phyloP scores from a whole-genome alignment of 768 basidiomycete species.

The Podaxis mareebaensis region DNA sequence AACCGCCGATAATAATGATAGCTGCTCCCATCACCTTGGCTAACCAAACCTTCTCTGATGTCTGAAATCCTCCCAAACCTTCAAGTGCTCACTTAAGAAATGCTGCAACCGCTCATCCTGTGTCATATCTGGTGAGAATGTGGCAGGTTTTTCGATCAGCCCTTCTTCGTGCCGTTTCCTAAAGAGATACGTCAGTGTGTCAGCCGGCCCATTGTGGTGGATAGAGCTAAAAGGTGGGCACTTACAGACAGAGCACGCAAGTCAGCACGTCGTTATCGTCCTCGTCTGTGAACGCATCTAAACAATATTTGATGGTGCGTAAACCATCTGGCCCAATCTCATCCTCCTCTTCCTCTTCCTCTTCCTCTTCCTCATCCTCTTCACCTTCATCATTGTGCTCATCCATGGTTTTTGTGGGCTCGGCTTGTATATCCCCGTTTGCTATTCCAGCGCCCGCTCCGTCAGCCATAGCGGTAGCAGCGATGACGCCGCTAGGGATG shows the following conservation, averaged over 20 bases:
- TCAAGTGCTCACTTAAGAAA: constrained; percentile 47
- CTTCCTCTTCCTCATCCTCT: constrained; percentile 36
- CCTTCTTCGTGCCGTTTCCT: constrained; percentile 37
- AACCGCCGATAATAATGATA: neutral
- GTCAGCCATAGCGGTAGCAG: neutral
- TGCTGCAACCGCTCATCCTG: constrained; percentile 49
- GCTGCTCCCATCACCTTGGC: neutral
- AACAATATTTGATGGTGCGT: constrained; percentile 39
- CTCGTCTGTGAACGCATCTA: constrained; percentile 43
- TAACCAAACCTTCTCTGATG: neutral
- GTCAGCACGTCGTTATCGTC: constrained; percentile 31
- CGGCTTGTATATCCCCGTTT: neutral
- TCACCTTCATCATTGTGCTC: constrained; percentile 21
- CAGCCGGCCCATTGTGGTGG: neutral
- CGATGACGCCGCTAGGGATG: neutral
- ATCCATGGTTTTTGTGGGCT: neutral
- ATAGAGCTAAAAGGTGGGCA: constrained; percentile 15
- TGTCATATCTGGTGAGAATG: constrained; percentile 33
- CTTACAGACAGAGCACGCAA: constrained; percentile 58
- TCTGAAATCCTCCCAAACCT: constrained; percentile 46
- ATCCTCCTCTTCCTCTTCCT: constrained; percentile 34
- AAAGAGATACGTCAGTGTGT: neutral
- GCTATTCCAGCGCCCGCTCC: neutral
- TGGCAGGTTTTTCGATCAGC: constrained; percentile 16
- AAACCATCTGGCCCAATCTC: constrained; percentile 44